Base-by-base conservation (phyloP, 805 yeast genomes). In the Saturnispora ahearnii region DNA sequence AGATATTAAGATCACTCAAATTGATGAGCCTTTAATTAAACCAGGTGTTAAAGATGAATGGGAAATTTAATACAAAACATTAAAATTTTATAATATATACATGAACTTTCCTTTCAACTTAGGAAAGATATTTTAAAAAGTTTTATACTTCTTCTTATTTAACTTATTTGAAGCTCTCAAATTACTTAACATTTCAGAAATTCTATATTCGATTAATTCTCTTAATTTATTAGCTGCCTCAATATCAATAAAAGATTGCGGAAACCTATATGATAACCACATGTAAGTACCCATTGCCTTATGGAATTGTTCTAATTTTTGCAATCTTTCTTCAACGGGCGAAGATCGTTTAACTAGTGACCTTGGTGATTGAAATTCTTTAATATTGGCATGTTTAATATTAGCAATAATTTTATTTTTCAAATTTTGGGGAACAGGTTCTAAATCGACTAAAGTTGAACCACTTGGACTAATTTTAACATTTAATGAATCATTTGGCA, bases 251-350 rank as follows among this genome's bases (percentile, higher is more conserved):
- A 89, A 87, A 46, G 79, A 73, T 30, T 83, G 79, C 1, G 97
- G 96, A 71, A 84, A 91, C 59, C 97, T 71, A 62, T 87, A 90
- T 49, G 86, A 75, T 53, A 91, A 71, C 99, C 99, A 91, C 61
- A 87, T 69, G 60, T 79, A 91, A 6, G 86, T 66, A 56, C 81
- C 74, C 15, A 87, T 73, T 42, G 78, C 68, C 55, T 79, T 79
- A 66, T 89, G 95, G 51, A 84, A 68, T 5, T 74, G 73, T 61
- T 89, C 97, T 21, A 82, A 66, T 31, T 62, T 61, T 54, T 57
- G 59, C 40, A 68, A 55, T 37, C 67, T 53, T 34, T 61, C 65
- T 49, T 62, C 66, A 18, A 61, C 56, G 8, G 65, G 65, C 22
- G 53, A 53, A n/a, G 53, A 43, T 9, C 51, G 46, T n/a, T 53